Evolutionary conservation across 2,329 filamentous ascomycete species (phyloP).

Genomic region (Rhexocercosporidium sp.): DNA sequence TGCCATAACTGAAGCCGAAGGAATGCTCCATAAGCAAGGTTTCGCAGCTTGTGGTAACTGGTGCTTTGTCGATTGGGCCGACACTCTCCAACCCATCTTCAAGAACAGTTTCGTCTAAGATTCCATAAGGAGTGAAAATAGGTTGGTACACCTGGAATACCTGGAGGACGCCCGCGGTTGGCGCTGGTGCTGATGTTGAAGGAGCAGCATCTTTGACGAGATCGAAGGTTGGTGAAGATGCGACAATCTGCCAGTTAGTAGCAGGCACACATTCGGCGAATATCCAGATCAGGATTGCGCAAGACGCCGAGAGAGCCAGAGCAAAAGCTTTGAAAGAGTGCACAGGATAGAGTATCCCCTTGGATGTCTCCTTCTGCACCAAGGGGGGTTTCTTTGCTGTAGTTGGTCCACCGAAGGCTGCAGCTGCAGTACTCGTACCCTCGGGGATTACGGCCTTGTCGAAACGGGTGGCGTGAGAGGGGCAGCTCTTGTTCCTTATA

Average conservation of each 20-base stretch:
- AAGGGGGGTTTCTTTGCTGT: neutral
- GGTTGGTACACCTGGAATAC: constrained; percentile 75
- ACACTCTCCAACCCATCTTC: constrained; percentile 36
- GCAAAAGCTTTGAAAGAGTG: constrained; percentile 3
- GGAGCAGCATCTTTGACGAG: constrained; percentile 34
- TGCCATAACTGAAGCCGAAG: constrained; percentile 76
- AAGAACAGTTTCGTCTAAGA: constrained; percentile 45
- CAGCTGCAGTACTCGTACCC: neutral
- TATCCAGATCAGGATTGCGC: constrained; percentile 20
- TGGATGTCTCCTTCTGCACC: neutral
- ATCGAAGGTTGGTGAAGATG: constrained; percentile 11
- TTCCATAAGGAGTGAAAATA: constrained; percentile 56
- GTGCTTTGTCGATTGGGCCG: constrained; percentile 32
- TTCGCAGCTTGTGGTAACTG: constrained; percentile 49
- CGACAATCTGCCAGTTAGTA: constrained; percentile 1
- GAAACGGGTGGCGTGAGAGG: neutral
- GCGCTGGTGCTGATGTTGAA: constrained; percentile 32
- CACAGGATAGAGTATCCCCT: neutral
- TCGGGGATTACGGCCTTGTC: neutral
- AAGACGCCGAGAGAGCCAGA: constrained; percentile 15
- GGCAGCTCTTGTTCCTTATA: neutral
- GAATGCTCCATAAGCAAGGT: constrained; percentile 71
- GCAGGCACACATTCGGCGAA: constrained; percentile 16
- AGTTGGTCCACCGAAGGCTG: neutral
- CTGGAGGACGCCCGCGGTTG: constrained; percentile 51